phyloP scores from a whole-genome alignment of 2,329 filamentous ascomycete species.

The Venturia pyrina region DNA sequence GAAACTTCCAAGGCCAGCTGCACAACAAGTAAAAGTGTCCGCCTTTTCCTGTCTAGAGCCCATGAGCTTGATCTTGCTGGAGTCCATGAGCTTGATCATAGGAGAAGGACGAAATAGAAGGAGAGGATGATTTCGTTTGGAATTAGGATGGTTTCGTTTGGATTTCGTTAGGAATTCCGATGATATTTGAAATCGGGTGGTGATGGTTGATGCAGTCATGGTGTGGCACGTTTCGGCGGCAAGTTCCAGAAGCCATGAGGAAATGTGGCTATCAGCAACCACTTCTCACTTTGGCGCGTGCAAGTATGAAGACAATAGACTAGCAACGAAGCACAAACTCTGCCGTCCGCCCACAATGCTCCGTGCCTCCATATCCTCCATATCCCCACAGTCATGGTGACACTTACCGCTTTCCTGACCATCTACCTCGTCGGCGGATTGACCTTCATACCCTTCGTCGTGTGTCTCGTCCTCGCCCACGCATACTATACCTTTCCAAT shows the following conservation, averaged over 20 bases:
- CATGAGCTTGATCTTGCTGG: too few species aligned
- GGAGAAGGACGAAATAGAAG: too few species aligned
- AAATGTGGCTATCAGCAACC: not conserved
- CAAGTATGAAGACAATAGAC: not conserved
- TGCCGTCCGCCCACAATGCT: not conserved
- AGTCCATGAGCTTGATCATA: too few species aligned
- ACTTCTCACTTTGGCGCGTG: not conserved
- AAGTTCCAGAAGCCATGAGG: not conserved
- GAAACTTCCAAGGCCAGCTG: too few species aligned
- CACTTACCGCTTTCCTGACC: conserved; percentile 49
- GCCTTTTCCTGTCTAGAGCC: too few species aligned
- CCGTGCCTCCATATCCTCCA: not conserved
- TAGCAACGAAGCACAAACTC: not conserved
- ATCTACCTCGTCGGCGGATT: conserved; percentile 79
- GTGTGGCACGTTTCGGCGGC: too few species aligned
- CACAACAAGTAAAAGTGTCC: too few species aligned
- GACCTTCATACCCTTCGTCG: conserved; percentile 70
- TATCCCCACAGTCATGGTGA: conserved; percentile 19
- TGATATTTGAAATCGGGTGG: too few species aligned
- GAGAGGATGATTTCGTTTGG: too few species aligned
- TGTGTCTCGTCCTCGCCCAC: conserved; percentile 52
- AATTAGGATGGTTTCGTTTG: too few species aligned
- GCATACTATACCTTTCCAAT: conserved; percentile 58
- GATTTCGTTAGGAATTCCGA: too few species aligned
- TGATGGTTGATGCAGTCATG: too few species aligned